A percentile compares a stretch with the other conserved stretches of the same genome.
phyloP scores from a whole-genome alignment of 306 rosid species.

The Acacia melanoxylon region DNA sequence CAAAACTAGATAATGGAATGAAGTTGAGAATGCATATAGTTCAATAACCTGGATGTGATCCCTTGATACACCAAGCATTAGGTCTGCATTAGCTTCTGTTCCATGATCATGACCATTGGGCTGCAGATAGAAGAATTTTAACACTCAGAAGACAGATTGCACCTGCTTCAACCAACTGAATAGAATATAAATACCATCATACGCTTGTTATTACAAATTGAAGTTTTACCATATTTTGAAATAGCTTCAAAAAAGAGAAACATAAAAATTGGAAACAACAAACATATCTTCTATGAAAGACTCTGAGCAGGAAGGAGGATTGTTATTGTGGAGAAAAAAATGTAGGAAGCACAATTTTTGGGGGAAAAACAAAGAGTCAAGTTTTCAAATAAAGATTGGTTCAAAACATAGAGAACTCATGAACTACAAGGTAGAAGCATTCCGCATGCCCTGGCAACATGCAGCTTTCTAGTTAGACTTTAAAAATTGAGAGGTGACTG shows the following conservation, averaged over 20 bases:
- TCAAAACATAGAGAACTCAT: too few species aligned
- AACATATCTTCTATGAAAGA: not conserved
- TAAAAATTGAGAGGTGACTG: not conserved
- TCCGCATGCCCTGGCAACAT: not conserved
- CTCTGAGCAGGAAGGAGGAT: not conserved
- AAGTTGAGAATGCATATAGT: conserved; percentile 8
- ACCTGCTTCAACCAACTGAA: not conserved
- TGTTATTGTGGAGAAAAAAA: not conserved
- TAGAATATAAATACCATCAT: not conserved
- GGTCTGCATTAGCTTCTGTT: conserved; percentile 51
- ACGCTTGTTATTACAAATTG: not conserved
- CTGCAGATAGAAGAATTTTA: conserved; percentile 50
- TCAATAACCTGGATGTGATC: conserved; percentile 88
- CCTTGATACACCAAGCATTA: conserved; percentile 71
- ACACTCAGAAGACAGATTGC: conserved; percentile 15
- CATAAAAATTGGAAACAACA: conserved; percentile 6
- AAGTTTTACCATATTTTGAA: not conserved
- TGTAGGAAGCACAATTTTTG: not conserved
- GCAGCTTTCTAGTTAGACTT: conserved; percentile 16
- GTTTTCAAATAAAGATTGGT: not conserved
- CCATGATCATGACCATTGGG: conserved; percentile 90
- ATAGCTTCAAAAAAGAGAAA: not conserved
- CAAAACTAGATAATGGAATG: conserved; percentile 2
- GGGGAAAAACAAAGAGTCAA: not conserved
- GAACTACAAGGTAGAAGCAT: not conserved